phyloP scores from a whole-genome alignment of 495 filamentous ascomycete genomes.

The Talaromyces proteolyticus region DNA sequence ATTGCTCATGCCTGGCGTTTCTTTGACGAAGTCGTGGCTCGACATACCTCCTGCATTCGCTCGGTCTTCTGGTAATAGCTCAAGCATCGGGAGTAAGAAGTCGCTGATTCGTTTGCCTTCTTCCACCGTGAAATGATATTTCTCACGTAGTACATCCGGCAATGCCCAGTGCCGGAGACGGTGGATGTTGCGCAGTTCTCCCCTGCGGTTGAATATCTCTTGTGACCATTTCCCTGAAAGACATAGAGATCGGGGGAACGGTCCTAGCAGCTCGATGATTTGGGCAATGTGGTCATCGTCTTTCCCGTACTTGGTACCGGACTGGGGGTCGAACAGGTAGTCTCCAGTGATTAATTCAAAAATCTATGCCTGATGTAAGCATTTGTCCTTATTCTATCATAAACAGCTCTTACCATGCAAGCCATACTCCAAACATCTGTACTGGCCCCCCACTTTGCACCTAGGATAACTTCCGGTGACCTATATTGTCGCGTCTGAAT shows the following conservation, averaged over 20 bases:
- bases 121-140: constrained; percentile 86
- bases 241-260: constrained; percentile 87
- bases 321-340: constrained; percentile 98
- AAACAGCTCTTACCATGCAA: constrained; percentile 65
- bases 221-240: constrained; percentile 94
- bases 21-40: constrained; percentile 70
- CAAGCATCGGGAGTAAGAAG: constrained; percentile 89
- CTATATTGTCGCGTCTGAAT: constrained; percentile 98
- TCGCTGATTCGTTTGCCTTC: constrained; percentile 74
- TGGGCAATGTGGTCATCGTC: constrained; percentile 99
- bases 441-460: constrained; percentile 96
- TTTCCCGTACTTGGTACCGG: constrained; percentile 98
- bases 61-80: constrained; percentile 75
- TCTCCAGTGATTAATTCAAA: constrained; percentile 98
- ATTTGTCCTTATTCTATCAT: neutral
- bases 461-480: constrained; percentile 94
- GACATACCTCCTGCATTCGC: constrained; percentile 97
- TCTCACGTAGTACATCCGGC: constrained; percentile 88
- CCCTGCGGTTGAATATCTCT: constrained; percentile 98
- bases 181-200: constrained; percentile 96
- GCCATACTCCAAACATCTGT: constrained; percentile 99
- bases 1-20: constrained; percentile 81
- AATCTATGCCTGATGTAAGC: constrained; percentile 47
- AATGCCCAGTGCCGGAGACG: constrained; percentile 94
- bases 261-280: constrained; percentile 94